Percentiles rank a stretch among this genome's conserved stretches.
These are phyloP conservation scores for Epichloe sp. DNA, from an alignment of 2,329 filamentous ascomycete species.

Conservation along the genomic window DNA sequence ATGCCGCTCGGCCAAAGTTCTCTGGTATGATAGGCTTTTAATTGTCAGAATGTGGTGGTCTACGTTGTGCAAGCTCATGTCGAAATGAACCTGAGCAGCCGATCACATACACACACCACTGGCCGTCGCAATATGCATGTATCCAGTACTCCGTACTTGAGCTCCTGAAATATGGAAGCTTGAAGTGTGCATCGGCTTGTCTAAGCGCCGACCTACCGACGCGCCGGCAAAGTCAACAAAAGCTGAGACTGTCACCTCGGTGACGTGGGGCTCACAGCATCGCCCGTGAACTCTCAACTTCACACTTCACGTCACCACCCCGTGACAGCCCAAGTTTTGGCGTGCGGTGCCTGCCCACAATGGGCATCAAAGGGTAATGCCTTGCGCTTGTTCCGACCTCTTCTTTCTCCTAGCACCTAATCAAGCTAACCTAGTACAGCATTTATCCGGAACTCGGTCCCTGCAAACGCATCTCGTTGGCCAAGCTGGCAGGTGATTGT, in stretches of 20 bases:
- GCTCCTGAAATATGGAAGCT: too few relatives aligned
- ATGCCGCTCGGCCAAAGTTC: background rate
- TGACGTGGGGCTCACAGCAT: constrained; percentile 14
- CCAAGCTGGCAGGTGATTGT: constrained; percentile 68
- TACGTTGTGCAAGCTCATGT: background rate
- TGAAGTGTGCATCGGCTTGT: background rate
- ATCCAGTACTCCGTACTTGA: background rate
- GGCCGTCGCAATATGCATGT: background rate
- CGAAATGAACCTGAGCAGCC: background rate
- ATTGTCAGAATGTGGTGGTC: background rate
- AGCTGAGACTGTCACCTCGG: constrained; percentile 13
- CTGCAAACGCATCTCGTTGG: constrained; percentile 65
- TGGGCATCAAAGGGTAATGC: constrained; percentile 54
- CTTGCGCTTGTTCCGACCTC: background rate
- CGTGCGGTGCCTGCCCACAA: constrained; percentile 14
- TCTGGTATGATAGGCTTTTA: too few relatives aligned
- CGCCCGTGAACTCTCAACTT: background rate
- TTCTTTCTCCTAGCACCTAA: too few relatives aligned
- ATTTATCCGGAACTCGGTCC: constrained; percentile 83
- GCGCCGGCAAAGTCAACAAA: constrained; percentile 17
- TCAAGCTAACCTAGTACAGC: constrained; percentile 30
- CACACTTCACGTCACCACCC: background rate
- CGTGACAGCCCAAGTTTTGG: background rate
- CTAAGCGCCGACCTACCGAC: constrained; percentile 16
- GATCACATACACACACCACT: background rate